phyloP scores from a whole-genome alignment of 139 green algal species.

The Asterochloris erici region DNA sequence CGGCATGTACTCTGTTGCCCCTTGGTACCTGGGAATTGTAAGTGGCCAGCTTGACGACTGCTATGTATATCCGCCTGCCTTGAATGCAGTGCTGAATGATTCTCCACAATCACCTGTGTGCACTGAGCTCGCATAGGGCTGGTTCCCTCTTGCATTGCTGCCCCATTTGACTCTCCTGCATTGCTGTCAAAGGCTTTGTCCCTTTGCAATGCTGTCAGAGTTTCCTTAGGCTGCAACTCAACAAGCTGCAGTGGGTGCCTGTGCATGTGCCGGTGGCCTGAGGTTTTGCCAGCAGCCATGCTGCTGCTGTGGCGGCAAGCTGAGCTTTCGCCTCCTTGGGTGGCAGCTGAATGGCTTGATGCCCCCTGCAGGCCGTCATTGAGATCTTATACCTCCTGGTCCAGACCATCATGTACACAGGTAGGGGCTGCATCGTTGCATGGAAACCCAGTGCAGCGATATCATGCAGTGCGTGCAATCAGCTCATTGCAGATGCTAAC shows the following conservation, averaged over 20 bases:
- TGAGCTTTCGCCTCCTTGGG: background rate
- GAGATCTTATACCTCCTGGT: conserved; percentile 42
- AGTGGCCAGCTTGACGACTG: background rate
- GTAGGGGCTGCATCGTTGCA: conserved; percentile 39
- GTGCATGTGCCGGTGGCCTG: background rate
- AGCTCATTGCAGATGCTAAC: too few relatives aligned
- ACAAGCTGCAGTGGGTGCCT: background rate
- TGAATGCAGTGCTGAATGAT: background rate
- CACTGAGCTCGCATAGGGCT: background rate
- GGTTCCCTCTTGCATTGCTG: too few relatives aligned
- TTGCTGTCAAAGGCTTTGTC: too few relatives aligned
- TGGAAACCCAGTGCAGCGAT: background rate
- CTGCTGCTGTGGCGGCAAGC: background rate
- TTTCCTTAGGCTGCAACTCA: too few relatives aligned
- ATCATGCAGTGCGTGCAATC: too few relatives aligned
- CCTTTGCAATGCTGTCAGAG: too few relatives aligned
- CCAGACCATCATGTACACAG: conserved; percentile 42
- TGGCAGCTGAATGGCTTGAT: background rate
- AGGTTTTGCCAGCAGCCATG: background rate
- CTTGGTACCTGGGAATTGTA: conserved; percentile 13
- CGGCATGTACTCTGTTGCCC: conserved; percentile 6
- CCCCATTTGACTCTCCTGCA: too few relatives aligned
- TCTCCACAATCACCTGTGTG: background rate
- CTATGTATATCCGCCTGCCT: background rate
- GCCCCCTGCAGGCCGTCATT: conserved; percentile 25